These are phyloP conservation scores for Volvox africanus DNA, from an alignment of 139 green algal genomes.

Conservation along the genomic window DNA sequence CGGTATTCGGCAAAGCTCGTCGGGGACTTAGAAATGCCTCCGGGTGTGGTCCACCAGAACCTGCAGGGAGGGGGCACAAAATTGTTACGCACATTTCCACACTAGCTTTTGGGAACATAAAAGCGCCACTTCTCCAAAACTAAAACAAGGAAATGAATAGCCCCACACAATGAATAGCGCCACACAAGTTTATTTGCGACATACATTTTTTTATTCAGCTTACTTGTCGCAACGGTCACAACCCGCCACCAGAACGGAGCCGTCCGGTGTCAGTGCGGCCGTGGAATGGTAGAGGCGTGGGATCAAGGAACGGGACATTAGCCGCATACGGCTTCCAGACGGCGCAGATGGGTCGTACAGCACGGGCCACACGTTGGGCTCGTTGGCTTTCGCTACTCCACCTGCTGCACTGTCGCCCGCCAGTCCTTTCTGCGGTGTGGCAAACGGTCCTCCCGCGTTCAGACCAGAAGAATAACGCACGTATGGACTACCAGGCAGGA, in stretches of 20 bases:
- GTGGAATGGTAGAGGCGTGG: constrained; percentile 55
- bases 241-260: constrained; percentile 51
- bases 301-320: constrained; percentile 39
- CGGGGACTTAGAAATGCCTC: constrained; percentile 3
- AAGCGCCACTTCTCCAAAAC: too few relatives aligned
- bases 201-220: neutral
- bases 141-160: too few relatives aligned
- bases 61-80: neutral
- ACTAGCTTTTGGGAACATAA: too few relatives aligned
- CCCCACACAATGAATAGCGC: too few relatives aligned
- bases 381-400: constrained; percentile 33
- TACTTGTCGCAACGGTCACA: constrained; percentile 56
- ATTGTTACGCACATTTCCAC: neutral
- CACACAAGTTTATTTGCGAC: too few relatives aligned
- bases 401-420: constrained; percentile 47
- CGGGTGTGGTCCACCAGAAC: constrained; percentile 43
- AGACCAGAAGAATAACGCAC: too few relatives aligned
- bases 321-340: constrained; percentile 1
- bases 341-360: constrained; percentile 52
- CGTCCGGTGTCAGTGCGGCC: constrained; percentile 49
- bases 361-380: constrained; percentile 53
- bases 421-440: constrained; percentile 47
- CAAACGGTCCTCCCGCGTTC: too few relatives aligned
- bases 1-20: constrained; percentile 58
- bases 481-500: too few relatives aligned